Percentiles rank a stretch among this genome's conserved stretches.
Evolutionary conservation across 106 monocot species (phyloP).

Genomic region (Dendrobium nobile): DNA sequence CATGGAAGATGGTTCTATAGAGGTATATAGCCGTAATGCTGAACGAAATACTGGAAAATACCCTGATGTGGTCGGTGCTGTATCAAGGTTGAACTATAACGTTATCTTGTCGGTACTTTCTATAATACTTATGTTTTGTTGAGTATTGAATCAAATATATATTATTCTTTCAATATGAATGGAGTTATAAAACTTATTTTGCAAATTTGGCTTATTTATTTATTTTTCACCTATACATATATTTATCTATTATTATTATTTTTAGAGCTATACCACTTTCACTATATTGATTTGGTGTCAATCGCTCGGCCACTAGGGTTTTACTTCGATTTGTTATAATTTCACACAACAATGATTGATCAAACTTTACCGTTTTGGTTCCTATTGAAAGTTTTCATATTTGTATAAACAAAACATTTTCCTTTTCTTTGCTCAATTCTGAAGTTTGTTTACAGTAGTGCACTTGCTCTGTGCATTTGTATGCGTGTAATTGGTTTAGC

Average conservation of each 20-base stretch:
- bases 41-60: constrained; percentile 96
- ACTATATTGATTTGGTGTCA: background rate
- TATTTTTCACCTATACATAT: background rate
- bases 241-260: background rate
- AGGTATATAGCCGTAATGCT: constrained; percentile 98
- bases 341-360: background rate
- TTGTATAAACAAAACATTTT: background rate
- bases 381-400: background rate
- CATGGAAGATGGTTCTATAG: constrained; percentile 90
- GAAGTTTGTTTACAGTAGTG: background rate
- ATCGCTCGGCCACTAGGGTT: background rate
- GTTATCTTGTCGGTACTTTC: too few species aligned
- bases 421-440: background rate
- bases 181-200: background rate
- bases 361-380: background rate
- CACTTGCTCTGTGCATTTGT: background rate
- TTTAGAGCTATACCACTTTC: background rate
- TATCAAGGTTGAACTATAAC: constrained; percentile 50
- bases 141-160: background rate
- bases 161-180: background rate
- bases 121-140: background rate
- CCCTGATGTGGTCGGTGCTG: constrained; percentile 80
- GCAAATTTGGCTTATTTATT: background rate
- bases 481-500: background rate
- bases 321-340: background rate